Evolutionary conservation across 768 basidiomycete genomes (phyloP), one percentile per base, ranked within the genome.

Genomic region (Leucosporidium scottii): DNA sequence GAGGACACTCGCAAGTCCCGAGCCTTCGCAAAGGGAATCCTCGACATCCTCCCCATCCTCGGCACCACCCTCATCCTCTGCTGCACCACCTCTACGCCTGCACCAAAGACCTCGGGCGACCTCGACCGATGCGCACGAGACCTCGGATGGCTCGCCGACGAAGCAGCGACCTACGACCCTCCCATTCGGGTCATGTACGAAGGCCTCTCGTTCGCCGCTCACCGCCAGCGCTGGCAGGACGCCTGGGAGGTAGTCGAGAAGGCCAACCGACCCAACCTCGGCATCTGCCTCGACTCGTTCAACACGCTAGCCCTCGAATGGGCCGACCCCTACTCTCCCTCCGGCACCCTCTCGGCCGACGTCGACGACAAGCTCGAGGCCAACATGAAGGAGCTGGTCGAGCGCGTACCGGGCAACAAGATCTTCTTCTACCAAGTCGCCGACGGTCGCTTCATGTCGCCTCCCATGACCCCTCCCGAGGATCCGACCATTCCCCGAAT

Each of bases 381-480:
- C 51, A 78, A 78, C 68, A 73, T 80, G 49, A 63, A 59, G 18
- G 73, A 77, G 44, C 74, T 80, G 28, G 71, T 74, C 13, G 64
- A 61, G 8, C 73, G 74, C 27, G 74, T 81, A 18, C 79, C 80
- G 1, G 76, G 74, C 0, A 71, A 78, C 67, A 80, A 79, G 71
- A 79, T 81, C 70, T 81, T 79, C 73, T 74, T 80, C 60, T 79
- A 78, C 69, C 81, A 81, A 59, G 67, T 81, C 64, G 80, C 80
- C 61, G 80, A 81, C 71, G 80, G 77, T 7, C 61, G 66, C 31
- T 47, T 68, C 34, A 68, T 75, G 54, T 34, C 66, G 25, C 62
- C 72, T 1, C 73, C 74, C 3, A 34, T 75, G 31, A 61, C 62
- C 1, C 71, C 65, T 3, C 68, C 74, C 3, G 7, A 59, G 3